Evolutionary conservation across 176 grass and related monocot species (phyloP).

Genomic region (Metroxylon sagu): DNA sequence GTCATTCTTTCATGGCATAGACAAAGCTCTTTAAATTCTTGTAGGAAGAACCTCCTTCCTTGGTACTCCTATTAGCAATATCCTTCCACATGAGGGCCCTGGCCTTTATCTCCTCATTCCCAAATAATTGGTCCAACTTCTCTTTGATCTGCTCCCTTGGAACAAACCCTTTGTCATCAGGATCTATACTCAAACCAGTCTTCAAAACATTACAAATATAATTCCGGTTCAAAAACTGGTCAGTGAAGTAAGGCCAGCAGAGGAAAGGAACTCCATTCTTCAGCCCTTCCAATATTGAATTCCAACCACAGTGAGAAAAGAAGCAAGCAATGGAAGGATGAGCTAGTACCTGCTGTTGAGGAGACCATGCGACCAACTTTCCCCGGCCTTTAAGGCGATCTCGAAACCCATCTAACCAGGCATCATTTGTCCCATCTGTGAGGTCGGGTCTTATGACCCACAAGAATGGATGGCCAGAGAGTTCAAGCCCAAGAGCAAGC

Average conservation of each 20-base stretch:
- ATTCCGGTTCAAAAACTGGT: conserved; percentile 46
- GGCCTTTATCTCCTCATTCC: conserved; percentile 17
- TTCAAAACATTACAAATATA: conserved; percentile 51
- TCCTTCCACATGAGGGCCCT: conserved; percentile 29
- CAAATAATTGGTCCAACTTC: conserved; percentile 26
- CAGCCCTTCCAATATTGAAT: conserved; percentile 9
- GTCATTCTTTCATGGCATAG: too few species aligned
- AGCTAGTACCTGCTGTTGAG: conserved; percentile 31
- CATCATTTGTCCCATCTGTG: conserved; percentile 20
- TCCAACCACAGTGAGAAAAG: conserved; percentile 1
- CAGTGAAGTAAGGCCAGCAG: conserved; percentile 56
- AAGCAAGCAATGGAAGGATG: conserved; percentile 14
- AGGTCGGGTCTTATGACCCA: conserved; percentile 58
- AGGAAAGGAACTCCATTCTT: conserved; percentile 39
- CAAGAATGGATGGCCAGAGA: conserved; percentile 39
- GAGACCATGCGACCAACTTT: conserved; percentile 45
- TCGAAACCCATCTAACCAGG: conserved; percentile 33
- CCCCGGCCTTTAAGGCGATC: conserved; percentile 23
- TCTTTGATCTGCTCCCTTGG: conserved; percentile 27
- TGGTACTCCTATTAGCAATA: conserved; percentile 1
- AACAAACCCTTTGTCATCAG: conserved; percentile 24
- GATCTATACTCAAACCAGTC: conserved; percentile 30
- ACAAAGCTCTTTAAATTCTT: conserved; percentile 12
- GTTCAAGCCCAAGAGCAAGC: conserved; percentile 40
- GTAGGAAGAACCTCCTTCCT: conserved; percentile 23